These are phyloP conservation scores for Talaromyces sp. DNA, from an alignment of 2,329 filamentous ascomycete species.

Conservation along the genomic window DNA sequence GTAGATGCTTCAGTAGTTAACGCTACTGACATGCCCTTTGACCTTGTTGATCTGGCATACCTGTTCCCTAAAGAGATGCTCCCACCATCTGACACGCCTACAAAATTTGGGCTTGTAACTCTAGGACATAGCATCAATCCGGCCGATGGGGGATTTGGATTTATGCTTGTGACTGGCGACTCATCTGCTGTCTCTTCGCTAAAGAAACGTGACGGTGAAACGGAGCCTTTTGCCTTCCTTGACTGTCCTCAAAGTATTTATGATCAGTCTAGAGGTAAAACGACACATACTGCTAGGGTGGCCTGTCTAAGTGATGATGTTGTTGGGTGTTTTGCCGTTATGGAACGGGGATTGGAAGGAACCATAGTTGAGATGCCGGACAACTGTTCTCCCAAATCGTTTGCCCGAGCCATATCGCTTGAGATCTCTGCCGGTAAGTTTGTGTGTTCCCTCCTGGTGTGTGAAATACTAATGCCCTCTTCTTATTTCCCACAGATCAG, in stretches of 20 bases:
- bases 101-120: neutral
- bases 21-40: neutral
- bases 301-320: neutral
- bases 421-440: neutral
- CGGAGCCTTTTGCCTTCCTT: neutral
- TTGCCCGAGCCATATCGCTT: slow-evolving; percentile 1
- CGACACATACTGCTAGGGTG: neutral
- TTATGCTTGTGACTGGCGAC: slow-evolving; percentile 1
- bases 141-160: neutral
- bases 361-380: slow-evolving; percentile 4
- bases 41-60: neutral
- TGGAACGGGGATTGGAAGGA: neutral
- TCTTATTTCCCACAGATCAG: neutral
- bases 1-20: neutral
- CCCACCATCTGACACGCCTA: neutral
- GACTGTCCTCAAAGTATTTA: neutral
- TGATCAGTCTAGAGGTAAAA: neutral
- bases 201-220: neutral
- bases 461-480: neutral
- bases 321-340: neutral
- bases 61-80: neutral
- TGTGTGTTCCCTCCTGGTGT: neutral
- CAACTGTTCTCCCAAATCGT: neutral
- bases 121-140: neutral
- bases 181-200: neutral